Evolutionary conservation across 306 rosid genomes (phyloP), one percentile per base, ranked within the genome.

Genomic region (Begonia peltatifolia): DNA sequence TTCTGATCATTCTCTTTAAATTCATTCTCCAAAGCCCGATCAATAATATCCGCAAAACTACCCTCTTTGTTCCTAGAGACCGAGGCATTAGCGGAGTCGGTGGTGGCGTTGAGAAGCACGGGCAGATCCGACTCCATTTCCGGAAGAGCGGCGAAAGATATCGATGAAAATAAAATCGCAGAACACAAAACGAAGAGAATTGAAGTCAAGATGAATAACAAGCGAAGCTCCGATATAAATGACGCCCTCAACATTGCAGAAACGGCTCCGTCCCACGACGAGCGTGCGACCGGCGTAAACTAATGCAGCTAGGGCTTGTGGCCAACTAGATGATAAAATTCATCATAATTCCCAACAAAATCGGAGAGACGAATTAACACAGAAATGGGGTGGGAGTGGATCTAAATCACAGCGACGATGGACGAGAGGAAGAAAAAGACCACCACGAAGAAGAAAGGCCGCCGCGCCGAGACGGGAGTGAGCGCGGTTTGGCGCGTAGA

Each of bases 21-120:
- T 78, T 92, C 99, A 42, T 87, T 76, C 75, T 87, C 88, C 41
- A 92, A 72, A 61, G 96, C 99, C 44, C 84, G 92, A 74, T 92
- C 99, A 58, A 92, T 81, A 64, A 92, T 92, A 58, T 92, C 94
- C 3, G 99, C 96, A 52, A 92, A 92, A 64, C 88, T 83, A 2
- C 79, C 94, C 63, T 89, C 95, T 35, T 81, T 68, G 3, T 80
- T 79, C 25, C 74, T 71, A 7, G 94, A 77, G 15, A 54, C 54
- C 10, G 99, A 76, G 16, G 70, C 93, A 64, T 62, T 62, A 17
- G 75, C 84, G 17, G 77, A 75, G 65, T 75, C 83, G 23, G 54
- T 41, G 1, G 95, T 75, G 36, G 76, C 57, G 69, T 83, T 87
- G 41, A 49, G 55, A 63, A 55, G 65, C 55, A 77, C 67, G 17